phyloP scores from a whole-genome alignment of 1,284 basidiomycete genomes.

The Coniophora puteana region DNA sequence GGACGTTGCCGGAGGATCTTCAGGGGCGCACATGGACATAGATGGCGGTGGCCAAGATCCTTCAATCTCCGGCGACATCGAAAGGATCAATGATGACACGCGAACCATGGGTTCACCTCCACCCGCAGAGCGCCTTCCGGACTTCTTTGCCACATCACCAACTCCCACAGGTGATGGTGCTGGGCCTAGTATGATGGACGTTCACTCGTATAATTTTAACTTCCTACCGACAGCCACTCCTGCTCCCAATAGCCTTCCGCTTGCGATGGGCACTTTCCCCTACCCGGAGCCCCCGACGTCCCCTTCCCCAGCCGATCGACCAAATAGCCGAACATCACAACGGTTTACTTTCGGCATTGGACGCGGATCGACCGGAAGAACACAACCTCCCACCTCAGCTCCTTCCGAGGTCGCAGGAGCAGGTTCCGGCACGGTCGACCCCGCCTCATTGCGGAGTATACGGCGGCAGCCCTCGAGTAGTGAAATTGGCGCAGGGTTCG shows the following conservation, averaged over 20 bases:
- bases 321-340: slow-evolving; percentile 31
- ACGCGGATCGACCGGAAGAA: too few relatives aligned
- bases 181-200: slow-evolving; percentile 56
- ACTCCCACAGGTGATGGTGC: slow-evolving; percentile 41
- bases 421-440: slow-evolving; percentile 36
- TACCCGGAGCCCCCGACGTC: slow-evolving; percentile 67
- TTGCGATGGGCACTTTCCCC: slow-evolving; percentile 46
- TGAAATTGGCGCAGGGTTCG: slow-evolving; percentile 35
- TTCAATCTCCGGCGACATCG: slow-evolving; percentile 39
- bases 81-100: slow-evolving; percentile 25
- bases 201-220: slow-evolving; percentile 49
- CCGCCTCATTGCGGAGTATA: slow-evolving; percentile 16
- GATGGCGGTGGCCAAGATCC: slow-evolving; percentile 31
- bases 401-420: too few relatives aligned
- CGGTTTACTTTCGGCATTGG: slow-evolving; percentile 24
- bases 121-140: slow-evolving; percentile 47
- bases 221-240: slow-evolving; percentile 52
- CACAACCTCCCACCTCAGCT: slow-evolving; percentile 11
- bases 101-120: slow-evolving; percentile 38
- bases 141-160: slow-evolving; percentile 41
- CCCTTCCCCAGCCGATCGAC: slow-evolving; percentile 55
- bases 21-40: slow-evolving; percentile 7
- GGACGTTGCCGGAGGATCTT: slow-evolving; percentile 11
- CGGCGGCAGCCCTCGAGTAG: slow-evolving; percentile 31
- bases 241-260: slow-evolving; percentile 32